Evolutionary conservation across 805 yeast species (phyloP).

Genomic region (Myxozyma monticola): DNA sequence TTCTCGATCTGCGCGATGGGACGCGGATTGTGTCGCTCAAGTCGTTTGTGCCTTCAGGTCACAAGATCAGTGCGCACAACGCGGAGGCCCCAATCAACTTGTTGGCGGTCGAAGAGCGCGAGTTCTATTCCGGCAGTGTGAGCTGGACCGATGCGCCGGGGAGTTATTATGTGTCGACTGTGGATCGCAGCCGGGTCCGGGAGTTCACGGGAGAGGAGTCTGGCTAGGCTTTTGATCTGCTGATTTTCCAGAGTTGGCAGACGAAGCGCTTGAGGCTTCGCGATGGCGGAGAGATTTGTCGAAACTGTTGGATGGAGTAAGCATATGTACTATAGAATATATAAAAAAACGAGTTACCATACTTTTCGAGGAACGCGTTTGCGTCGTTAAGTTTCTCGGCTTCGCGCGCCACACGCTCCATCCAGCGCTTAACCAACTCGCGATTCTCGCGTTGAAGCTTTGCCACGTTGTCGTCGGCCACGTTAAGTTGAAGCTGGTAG

Average conservation of each 20-base stretch:
- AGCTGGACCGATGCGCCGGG: slow-evolving; percentile 86
- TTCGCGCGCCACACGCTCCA: slow-evolving; percentile 56
- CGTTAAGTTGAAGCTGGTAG: slow-evolving; percentile 57
- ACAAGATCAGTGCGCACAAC: slow-evolving; percentile 57
- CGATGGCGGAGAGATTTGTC: slow-evolving; percentile 17
- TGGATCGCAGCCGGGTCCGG: slow-evolving; percentile 42
- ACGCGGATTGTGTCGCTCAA: slow-evolving; percentile 76
- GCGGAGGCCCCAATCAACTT: slow-evolving; percentile 61
- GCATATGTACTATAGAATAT: background rate
- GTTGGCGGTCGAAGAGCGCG: slow-evolving; percentile 60
- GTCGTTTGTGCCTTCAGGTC: slow-evolving; percentile 75
- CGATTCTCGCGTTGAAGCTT: slow-evolving; percentile 51
- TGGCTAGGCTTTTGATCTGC: background rate
- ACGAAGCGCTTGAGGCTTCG: no score
- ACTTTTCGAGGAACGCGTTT: slow-evolving; percentile 40
- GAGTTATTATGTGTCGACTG: slow-evolving; percentile 74
- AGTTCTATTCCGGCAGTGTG: slow-evolving; percentile 70
- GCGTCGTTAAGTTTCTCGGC: slow-evolving; percentile 60
- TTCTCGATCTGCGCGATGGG: slow-evolving; percentile 66
- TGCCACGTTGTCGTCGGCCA: slow-evolving; percentile 42
- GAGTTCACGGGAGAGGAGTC: slow-evolving; percentile 12
- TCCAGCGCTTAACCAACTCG: slow-evolving; percentile 57
- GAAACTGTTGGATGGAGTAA: slow-evolving; percentile 5
- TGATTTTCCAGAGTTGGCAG: no score
- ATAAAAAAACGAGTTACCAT: slow-evolving; percentile 2